Base-by-base conservation (phyloP, 202 grass and related monocot genomes). In the Dendrocalamus latiflorus region DNA sequence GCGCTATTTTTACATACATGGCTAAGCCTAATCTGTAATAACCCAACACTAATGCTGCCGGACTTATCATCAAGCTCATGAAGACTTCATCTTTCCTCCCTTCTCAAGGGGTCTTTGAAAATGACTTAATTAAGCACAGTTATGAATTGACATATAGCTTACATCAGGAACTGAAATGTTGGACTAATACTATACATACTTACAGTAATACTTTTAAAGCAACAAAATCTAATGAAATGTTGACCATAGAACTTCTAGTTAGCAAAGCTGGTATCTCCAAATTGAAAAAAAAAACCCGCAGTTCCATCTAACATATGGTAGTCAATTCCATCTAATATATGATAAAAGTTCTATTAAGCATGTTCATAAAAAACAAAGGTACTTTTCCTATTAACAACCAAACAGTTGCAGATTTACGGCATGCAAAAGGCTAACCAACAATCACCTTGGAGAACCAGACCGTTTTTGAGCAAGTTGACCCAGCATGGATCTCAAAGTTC, bases 401-500 rank as follows among this genome's bases (percentile, higher is more conserved):
- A 73, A 51, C 18, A 65, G 12, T 59, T 22, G 9, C 38, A 72
- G n/a, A 77, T 59, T 30, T 21, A 44, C 9, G 18, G 6, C 16
- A 72, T 36, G 45, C 45, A 77, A 15, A 74, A 81, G 22, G 14
- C 26, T 8, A 81, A 70, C 14, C 4, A 50, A 85, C 70, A 86
- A 59, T 93, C 66, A 95, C 95, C 95, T 89, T 72, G 92, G 91
- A 88, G 95, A 94, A 86, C 76, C 82, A 65, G 92, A 80, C 65
- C 81, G 79, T 75, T 93, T 98, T 30, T 91, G 87, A 83, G 86
- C 38, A 76, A 91, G 77, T 91, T 93, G 95, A 72, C 90, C 92
- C 33, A 90, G 89, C 92, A 91, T 93, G 70, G 90, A 93, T 76
- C 89, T 95, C 91, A 98, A 87, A 73, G 87, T 90, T 91, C 72